Evolutionary conservation across 768 basidiomycete species (phyloP).

Genomic region (Phanerochaete carnosa): DNA sequence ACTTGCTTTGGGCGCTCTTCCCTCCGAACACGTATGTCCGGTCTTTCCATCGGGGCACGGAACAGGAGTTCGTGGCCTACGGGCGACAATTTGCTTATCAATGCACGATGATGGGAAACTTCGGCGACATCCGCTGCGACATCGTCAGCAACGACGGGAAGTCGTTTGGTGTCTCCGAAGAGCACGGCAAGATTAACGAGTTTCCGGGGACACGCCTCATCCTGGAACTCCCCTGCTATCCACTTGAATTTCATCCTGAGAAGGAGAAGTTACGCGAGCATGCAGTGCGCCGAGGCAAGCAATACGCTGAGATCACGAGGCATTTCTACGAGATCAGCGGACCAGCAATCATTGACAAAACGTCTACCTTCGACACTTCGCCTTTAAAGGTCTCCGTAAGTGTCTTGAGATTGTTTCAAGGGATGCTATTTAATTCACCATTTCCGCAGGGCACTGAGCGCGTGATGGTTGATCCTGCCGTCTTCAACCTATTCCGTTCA

Average conservation of each 20-base stretch:
- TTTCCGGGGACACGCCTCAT: background rate
- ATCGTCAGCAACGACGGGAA: constrained; percentile 6
- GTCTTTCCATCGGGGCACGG: background rate
- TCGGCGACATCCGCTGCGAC: constrained; percentile 1
- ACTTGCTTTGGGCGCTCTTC: constrained; percentile 7
- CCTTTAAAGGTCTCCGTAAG: background rate
- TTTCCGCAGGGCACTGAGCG: background rate
- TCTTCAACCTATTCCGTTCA: background rate
- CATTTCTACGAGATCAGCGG: background rate
- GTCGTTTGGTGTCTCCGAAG: background rate
- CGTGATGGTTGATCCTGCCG: constrained; percentile 6
- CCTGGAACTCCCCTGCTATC: background rate
- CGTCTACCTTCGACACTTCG: background rate
- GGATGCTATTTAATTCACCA: background rate
- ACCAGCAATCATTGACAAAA: background rate
- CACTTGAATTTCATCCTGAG: background rate
- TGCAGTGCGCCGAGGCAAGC: background rate
- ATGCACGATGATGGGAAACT: background rate
- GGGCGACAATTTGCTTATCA: background rate
- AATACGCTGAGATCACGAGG: background rate
- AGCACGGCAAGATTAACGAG: background rate
- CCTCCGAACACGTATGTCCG: constrained; percentile 5
- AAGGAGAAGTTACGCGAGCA: background rate
- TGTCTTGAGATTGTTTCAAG: background rate
- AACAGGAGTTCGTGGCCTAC: constrained; percentile 1